A percentile compares a stretch with the other conserved stretches of the same genome.
Evolutionary conservation across 768 basidiomycete species (phyloP).

Genomic region (Lactarius pseudohatsudake): DNA sequence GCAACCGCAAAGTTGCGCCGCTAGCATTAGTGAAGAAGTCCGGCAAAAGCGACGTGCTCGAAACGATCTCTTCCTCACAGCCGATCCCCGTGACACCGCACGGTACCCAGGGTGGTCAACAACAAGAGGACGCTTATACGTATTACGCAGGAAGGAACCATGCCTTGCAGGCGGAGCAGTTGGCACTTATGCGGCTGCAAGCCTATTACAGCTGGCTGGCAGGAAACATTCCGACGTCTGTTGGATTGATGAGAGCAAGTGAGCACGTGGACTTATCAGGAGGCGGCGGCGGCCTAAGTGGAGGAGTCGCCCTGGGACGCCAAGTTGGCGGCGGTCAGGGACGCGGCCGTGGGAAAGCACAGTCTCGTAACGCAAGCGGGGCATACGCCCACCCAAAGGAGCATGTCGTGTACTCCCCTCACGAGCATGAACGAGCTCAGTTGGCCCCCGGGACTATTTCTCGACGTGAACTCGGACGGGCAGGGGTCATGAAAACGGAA

Average conservation of each 20-base stretch:
- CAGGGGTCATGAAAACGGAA: background rate
- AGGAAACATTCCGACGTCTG: constrained; percentile 1
- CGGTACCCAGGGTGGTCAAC: constrained; percentile 10
- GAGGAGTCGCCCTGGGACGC: constrained; percentile 25
- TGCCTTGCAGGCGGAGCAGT: constrained; percentile 17
- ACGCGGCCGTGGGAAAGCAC: constrained; percentile 22
- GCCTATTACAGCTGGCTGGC: constrained; percentile 18
- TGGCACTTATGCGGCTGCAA: constrained; percentile 18
- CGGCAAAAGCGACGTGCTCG: background rate
- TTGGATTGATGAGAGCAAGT: constrained; percentile 3
- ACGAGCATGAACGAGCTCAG: constrained; percentile 17
- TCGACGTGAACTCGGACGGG: background rate
- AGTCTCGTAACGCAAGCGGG: constrained; percentile 11
- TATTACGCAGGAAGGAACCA: constrained; percentile 7
- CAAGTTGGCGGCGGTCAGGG: constrained; percentile 1
- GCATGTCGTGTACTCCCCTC: constrained; percentile 25
- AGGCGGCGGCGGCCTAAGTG: constrained; percentile 18
- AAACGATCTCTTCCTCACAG: background rate
- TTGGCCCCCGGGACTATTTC: constrained; percentile 5
- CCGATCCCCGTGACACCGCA: constrained; percentile 5
- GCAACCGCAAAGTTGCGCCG: constrained; percentile 15
- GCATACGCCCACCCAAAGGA: constrained; percentile 28
- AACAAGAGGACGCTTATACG: constrained; percentile 9
- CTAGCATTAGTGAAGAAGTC: constrained; percentile 4
- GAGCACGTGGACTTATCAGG: constrained; percentile 28